Evolutionary conservation across 2,329 filamentous ascomycete genomes (phyloP).

Genomic region (Xylariaceae sp.): DNA sequence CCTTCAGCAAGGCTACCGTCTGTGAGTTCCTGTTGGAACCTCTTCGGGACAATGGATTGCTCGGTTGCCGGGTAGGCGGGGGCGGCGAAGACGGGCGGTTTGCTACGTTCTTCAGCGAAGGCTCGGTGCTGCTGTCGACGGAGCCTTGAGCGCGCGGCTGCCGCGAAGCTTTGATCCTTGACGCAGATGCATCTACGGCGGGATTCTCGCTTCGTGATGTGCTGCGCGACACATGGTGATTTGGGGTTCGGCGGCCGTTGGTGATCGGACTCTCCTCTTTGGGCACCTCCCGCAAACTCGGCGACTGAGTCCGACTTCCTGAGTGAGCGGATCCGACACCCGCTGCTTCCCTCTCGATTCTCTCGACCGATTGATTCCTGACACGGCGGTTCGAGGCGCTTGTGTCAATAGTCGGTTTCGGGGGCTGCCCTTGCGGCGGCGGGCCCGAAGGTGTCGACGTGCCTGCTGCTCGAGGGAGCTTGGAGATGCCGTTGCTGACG

Average conservation of each 20-base stretch:
- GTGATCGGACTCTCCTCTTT: slow-evolving; percentile 43
- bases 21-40: slow-evolving; percentile 56
- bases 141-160: slow-evolving; percentile 56
- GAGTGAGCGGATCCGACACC: slow-evolving; percentile 29
- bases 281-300: slow-evolving; percentile 33
- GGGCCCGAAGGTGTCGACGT: slow-evolving; percentile 39
- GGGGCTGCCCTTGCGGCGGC: slow-evolving; percentile 47
- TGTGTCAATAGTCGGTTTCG: slow-evolving; percentile 38
- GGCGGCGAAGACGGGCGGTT: slow-evolving; percentile 50
- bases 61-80: slow-evolving; percentile 47
- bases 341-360: slow-evolving; percentile 28
- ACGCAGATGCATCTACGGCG: slow-evolving; percentile 29
- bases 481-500: slow-evolving; percentile 27
- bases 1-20: slow-evolving; percentile 71
- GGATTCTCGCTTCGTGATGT: slow-evolving; percentile 30
- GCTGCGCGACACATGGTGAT: slow-evolving; percentile 36
- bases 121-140: slow-evolving; percentile 60
- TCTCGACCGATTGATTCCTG: slow-evolving; percentile 44
- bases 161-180: slow-evolving; percentile 38
- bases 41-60: slow-evolving; percentile 52
- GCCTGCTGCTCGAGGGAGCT: slow-evolving; percentile 31
- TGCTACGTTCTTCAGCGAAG: slow-evolving; percentile 34
- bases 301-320: slow-evolving; percentile 32
- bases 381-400: slow-evolving; percentile 31
- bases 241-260: slow-evolving; percentile 59